These are phyloP conservation scores for Castanopsis chinensis DNA, from an alignment of 306 rosid species.

Conservation along the genomic window DNA sequence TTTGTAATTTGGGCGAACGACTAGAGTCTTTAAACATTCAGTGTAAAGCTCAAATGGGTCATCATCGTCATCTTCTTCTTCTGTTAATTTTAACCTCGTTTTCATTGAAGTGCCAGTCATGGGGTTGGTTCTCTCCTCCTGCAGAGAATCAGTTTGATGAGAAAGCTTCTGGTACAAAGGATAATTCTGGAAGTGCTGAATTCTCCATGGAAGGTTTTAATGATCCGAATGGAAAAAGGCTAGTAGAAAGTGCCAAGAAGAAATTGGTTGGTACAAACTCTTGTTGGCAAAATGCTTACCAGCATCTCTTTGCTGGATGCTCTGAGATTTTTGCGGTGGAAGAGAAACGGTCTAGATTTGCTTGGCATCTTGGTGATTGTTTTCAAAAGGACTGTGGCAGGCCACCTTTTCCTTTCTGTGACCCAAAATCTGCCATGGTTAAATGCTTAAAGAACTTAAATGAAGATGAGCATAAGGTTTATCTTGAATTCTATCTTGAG, in stretches of 20 bases:
- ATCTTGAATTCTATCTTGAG: slow-evolving; percentile 86
- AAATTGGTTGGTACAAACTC: slow-evolving; percentile 49
- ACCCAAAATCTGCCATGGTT: slow-evolving; percentile 43
- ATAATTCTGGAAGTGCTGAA: slow-evolving; percentile 33
- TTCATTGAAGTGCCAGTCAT: slow-evolving; percentile 41
- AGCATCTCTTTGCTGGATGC: slow-evolving; percentile 70
- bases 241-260: slow-evolving; percentile 53
- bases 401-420: slow-evolving; percentile 60
- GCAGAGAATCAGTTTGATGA: no score
- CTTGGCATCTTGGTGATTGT: slow-evolving; percentile 91
- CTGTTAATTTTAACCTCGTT: slow-evolving; percentile 29
- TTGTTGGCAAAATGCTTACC: slow-evolving; percentile 77
- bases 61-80: slow-evolving; percentile 12
- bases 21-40: neutral
- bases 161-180: slow-evolving; percentile 16
- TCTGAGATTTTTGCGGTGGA: slow-evolving; percentile 57
- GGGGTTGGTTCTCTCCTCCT: slow-evolving; percentile 58
- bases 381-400: slow-evolving; percentile 85
- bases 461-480: slow-evolving; percentile 63
- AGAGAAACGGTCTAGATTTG: slow-evolving; percentile 70
- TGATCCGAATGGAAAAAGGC: slow-evolving; percentile 48
- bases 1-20: neutral
- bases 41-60: slow-evolving; percentile 34
- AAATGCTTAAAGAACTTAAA: slow-evolving; percentile 44
- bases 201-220: slow-evolving; percentile 56